A percentile compares a stretch with the other conserved stretches of the same genome.
Conservation (phyloP, 495 filamentous ascomycete genomes). For the Xylaria curta region DNA sequence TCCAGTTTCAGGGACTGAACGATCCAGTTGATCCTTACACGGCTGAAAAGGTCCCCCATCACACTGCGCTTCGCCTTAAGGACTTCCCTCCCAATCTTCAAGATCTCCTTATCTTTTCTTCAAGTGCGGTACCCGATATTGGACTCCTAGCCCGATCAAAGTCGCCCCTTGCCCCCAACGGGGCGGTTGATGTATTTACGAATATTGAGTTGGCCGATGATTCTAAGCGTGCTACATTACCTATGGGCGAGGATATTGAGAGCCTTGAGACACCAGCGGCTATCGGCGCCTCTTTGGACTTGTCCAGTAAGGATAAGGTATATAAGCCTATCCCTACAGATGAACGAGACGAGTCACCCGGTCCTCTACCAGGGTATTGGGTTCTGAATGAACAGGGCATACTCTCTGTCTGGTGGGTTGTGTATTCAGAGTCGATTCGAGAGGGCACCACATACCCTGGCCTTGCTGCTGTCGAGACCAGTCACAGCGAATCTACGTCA, state of each 20-base stretch:
- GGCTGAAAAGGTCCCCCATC: conserved; percentile 70
- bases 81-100: conserved; percentile 79
- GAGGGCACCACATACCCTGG: conserved; percentile 74
- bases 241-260: conserved; percentile 63
- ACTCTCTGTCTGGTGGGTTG: conserved; percentile 84
- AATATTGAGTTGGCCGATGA: conserved; percentile 78
- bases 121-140: conserved; percentile 79
- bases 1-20: conserved; percentile 73
- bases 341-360: conserved; percentile 72
- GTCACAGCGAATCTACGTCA: conserved; percentile 27
- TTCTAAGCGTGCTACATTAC: conserved; percentile 75
- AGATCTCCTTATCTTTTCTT: conserved; percentile 81
- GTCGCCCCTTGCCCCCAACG: conserved; percentile 65
- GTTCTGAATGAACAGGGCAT: conserved; percentile 90
- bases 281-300: conserved; percentile 81
- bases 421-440: conserved; percentile 86
- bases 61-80: conserved; percentile 74
- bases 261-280: conserved; percentile 75
- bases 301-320: conserved; percentile 81
- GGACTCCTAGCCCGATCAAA: conserved; percentile 77
- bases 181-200: conserved; percentile 71
- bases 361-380: conserved; percentile 85
- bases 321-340: conserved; percentile 77
- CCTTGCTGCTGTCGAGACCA: conserved; percentile 57
- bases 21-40: conserved; percentile 75